Base-by-base conservation (phyloP, 2,329 filamentous ascomycete species). In the Drechslerella dactyloides region DNA sequence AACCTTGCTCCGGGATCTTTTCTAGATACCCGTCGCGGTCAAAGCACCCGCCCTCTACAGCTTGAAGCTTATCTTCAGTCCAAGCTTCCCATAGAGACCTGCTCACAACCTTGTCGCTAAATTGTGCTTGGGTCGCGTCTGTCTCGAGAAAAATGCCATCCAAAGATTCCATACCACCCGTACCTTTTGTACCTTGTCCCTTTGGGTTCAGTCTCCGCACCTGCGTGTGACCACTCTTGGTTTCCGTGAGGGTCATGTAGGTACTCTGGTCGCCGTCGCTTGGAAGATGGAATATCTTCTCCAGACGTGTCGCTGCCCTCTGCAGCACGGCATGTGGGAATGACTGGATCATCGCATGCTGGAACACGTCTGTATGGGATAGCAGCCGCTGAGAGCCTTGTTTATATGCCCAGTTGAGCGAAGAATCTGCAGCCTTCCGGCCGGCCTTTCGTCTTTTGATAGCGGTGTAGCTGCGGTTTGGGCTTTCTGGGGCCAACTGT, bases 271-370 rank as follows among this genome's bases (percentile, higher is more conserved):
- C 54, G 17, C 48, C 37, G 44, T 56, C 51, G 35, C n/a, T 40
- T 24, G 66, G 30, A 8, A 42, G 42, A 19, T 57, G 24, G 21
- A 70, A 51, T 27, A 70, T 23, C 24, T 8, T 37, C 17, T 57
- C 66, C 19, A 70, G 42, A 17, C 66, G 61, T 42, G 63, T 35
- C 15, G 52, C 55, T 8, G 54, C 54, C 35, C 54, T 63, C 30
- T 64, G 37, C 4, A 70, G 59, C 8, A 60, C 54, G 10, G 30
- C 54, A 51, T 37, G 59, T 27, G 66, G 59, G 40, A 70, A 53
- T 35, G 59, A 70, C 13, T 70, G 66, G 27, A 70, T 37, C 27
- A 70, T 19, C 40, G 59, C 66, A 60, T 70, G 66, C 44, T 70
- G 66, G 24, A 70, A 52, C 17, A 70, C 53, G 50, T 64, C 66